phyloP scores from a whole-genome alignment of 345 rosid genomes.

The Boechera stricta region DNA sequence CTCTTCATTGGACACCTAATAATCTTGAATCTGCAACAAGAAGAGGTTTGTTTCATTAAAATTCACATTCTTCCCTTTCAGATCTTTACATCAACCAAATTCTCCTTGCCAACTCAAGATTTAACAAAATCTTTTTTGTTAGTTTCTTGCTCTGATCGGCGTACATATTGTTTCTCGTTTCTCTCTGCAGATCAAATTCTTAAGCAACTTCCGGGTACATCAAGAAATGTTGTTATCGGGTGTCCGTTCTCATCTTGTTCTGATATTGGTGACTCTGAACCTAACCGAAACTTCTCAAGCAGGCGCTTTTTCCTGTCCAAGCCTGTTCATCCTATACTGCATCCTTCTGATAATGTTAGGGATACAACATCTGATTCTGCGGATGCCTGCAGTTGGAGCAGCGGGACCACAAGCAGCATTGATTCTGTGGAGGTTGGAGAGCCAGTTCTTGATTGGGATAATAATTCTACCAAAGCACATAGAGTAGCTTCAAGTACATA shows the following conservation, averaged over 20 bases:
- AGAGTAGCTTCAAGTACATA: constrained; percentile 65
- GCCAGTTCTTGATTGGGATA: constrained; percentile 72
- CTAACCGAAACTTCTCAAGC: constrained; percentile 56
- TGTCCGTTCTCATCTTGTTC: constrained; percentile 51
- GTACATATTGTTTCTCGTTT: constrained; percentile 21
- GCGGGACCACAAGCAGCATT: constrained; percentile 52
- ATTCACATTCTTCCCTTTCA: neutral
- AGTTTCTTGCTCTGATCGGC: neutral
- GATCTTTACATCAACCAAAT: neutral
- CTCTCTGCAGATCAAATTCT: constrained; percentile 47
- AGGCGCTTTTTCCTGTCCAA: constrained; percentile 67
- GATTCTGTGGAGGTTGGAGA: constrained; percentile 62
- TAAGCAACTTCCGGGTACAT: constrained; percentile 47
- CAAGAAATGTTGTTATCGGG: constrained; percentile 51
- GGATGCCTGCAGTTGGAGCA: constrained; percentile 60
- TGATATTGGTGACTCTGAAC: constrained; percentile 59
- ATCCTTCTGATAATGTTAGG: constrained; percentile 65
- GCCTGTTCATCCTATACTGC: constrained; percentile 69
- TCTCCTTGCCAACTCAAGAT: neutral
- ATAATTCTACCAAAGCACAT: constrained; percentile 61
- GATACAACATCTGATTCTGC: constrained; percentile 60
- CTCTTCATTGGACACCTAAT: constrained; percentile 75
- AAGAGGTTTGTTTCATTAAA: constrained; percentile 48
- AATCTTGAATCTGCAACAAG: constrained; percentile 48
- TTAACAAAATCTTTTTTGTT: neutral